Evolutionary conservation across 2,329 filamentous ascomycete species (phyloP).

Genomic region (Alternaria hordeiaustralica): DNA sequence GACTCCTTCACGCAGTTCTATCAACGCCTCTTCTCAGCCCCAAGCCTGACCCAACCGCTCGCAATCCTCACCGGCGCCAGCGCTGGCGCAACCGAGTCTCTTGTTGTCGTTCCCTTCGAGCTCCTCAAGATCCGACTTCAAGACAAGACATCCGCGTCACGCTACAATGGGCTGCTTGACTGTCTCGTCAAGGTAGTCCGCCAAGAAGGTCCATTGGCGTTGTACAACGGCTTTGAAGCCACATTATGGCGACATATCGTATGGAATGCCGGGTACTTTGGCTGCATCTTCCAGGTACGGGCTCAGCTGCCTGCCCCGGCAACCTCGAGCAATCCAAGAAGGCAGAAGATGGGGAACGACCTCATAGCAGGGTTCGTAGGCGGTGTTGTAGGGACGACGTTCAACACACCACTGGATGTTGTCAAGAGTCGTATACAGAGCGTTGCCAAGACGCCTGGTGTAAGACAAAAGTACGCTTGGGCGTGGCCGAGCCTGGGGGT

Average conservation of each 20-base stretch:
- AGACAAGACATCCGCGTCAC: conserved; percentile 34
- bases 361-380: conserved; percentile 38
- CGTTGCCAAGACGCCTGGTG: conserved; percentile 33
- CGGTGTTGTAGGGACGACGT: conserved; percentile 37
- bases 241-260: conserved; percentile 43
- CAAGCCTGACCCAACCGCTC: conserved; percentile 32
- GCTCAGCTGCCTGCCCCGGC: conserved; percentile 27
- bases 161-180: conserved; percentile 36
- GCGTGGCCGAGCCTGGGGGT: conserved; percentile 38
- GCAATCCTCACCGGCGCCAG: conserved; percentile 38
- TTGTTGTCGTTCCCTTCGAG: conserved; percentile 43
- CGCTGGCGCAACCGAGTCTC: conserved; percentile 37
- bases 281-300: conserved; percentile 41
- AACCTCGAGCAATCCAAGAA: conserved; percentile 17
- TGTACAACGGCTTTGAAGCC: conserved; percentile 43
- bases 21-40: conserved; percentile 28
- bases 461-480: conserved; percentile 37
- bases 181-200: conserved; percentile 36
- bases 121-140: conserved; percentile 40
- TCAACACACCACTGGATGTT: conserved; percentile 41
- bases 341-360: conserved; percentile 38
- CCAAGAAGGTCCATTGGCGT: conserved; percentile 32
- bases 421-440: conserved; percentile 44
- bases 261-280: conserved; percentile 44
- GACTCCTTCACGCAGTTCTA: conserved; percentile 36